phyloP scores from a whole-genome alignment of 495 filamentous ascomycete species.

The Bombardia bombarda region DNA sequence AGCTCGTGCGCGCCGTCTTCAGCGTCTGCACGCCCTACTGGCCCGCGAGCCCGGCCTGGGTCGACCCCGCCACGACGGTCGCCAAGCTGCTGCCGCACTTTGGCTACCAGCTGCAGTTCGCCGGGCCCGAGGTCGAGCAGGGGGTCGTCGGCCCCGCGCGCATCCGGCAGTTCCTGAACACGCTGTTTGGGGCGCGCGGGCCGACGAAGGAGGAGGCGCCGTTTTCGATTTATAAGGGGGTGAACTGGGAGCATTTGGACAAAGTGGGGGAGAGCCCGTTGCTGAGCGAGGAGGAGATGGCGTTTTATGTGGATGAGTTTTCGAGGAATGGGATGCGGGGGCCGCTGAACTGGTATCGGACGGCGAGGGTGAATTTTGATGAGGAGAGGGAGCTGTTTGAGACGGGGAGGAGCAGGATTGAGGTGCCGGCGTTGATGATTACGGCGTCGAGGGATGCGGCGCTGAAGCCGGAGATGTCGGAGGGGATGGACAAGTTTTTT shows the following conservation, averaged over 20 bases:
- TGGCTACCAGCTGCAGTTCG: conserved; percentile 75
- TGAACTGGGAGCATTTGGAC: conserved; percentile 39
- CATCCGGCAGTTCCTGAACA: conserved; percentile 59
- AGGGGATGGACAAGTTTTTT: conserved; percentile 58
- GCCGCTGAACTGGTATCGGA: conserved; percentile 82
- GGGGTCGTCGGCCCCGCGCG: conserved; percentile 43
- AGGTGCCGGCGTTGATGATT: conserved; percentile 67
- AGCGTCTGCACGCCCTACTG: conserved; percentile 69
- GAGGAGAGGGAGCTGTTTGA: conserved; percentile 54
- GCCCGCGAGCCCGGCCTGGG: conserved; percentile 39
- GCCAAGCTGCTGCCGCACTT: conserved; percentile 61
- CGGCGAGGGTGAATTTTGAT: conserved; percentile 58
- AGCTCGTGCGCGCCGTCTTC: conserved; percentile 64
- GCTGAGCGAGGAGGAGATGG: conserved; percentile 59
- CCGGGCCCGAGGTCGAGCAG: conserved; percentile 55
- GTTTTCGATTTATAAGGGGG: conserved; percentile 51
- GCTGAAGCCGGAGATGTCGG: conserved; percentile 57
- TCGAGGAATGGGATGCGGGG: conserved; percentile 64
- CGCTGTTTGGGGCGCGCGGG: conserved; percentile 57
- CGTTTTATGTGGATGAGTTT: conserved; percentile 68
- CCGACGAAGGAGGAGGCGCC: conserved; percentile 41
- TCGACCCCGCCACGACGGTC: conserved; percentile 42
- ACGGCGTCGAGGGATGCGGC: conserved; percentile 59
- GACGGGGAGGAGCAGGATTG: conserved; percentile 32
- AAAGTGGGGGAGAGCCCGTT: conserved; percentile 47